Percentiles rank a stretch among this genome's conserved stretches.
Conservation (phyloP, 148 eudicot species). For the Silene uniflora region DNA sequence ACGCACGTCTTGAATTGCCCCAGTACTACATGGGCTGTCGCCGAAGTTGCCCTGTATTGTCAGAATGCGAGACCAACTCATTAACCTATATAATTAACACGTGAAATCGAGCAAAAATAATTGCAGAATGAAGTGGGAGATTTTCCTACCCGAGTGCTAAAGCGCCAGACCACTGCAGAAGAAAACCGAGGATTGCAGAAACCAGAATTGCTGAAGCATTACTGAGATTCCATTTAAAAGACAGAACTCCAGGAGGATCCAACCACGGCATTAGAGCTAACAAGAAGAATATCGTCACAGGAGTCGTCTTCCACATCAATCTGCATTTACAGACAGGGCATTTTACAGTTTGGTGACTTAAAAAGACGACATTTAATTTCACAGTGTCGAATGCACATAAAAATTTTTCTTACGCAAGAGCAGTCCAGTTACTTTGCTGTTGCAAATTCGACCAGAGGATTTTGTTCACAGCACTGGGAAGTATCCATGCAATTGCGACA, state of each 20-base stretch:
- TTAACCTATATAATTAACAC: not conserved
- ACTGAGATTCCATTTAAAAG: constrained; percentile 60
- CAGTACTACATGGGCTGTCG: constrained; percentile 76
- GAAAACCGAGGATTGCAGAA: constrained; percentile 78
- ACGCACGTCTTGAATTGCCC: constrained; percentile 95
- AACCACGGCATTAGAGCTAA: constrained; percentile 73
- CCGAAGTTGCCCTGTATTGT: constrained; percentile 77
- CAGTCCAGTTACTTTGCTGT: constrained; percentile 89
- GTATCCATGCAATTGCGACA: constrained; percentile 68
- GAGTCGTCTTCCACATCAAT: constrained; percentile 96
- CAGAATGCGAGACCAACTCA: not conserved
- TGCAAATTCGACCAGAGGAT: constrained; percentile 85
- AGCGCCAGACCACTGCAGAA: constrained; percentile 91
- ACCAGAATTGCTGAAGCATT: constrained; percentile 50
- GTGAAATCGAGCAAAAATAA: too few relatives aligned
- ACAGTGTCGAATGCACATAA: too few relatives aligned
- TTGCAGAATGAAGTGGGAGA: too few relatives aligned
- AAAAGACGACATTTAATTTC: not conserved
- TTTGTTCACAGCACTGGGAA: constrained; percentile 86
- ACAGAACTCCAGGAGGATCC: constrained; percentile 81
- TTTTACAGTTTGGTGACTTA: too few relatives aligned
- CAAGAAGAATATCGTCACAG: constrained; percentile 72
- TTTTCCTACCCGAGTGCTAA: constrained; percentile 69
- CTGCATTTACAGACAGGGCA: constrained; percentile 26
- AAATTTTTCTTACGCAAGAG: constrained; percentile 59